Percentiles rank a stretch among this genome's conserved stretches.
phyloP scores from a whole-genome alignment of 257 asterid species.

The Przewalskia tangutica region DNA sequence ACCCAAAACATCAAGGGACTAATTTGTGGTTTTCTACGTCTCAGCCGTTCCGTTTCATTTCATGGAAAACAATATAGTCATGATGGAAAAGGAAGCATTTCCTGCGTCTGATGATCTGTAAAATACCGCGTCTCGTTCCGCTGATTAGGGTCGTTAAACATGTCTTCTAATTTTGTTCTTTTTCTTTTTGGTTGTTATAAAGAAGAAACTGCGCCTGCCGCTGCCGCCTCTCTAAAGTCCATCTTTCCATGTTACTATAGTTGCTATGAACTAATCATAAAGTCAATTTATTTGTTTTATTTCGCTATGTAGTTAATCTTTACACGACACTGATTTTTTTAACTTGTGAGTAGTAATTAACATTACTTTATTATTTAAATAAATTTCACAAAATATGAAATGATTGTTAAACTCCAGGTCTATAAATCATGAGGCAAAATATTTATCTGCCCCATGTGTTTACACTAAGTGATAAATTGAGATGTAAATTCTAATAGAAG shows the following conservation, averaged over 20 bases:
- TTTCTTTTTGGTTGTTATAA: background rate
- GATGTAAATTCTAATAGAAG: background rate
- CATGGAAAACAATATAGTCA: background rate
- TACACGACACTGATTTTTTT: background rate
- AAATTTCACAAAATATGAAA: background rate
- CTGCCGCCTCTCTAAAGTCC: background rate
- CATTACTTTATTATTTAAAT: background rate
- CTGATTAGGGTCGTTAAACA: constrained; percentile 1
- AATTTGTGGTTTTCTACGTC: background rate
- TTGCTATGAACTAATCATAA: background rate
- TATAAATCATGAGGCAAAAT: background rate
- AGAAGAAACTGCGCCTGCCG: background rate
- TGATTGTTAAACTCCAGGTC: background rate
- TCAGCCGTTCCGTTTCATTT: background rate
- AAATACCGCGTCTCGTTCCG: background rate
- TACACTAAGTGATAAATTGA: background rate
- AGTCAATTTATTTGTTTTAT: background rate
- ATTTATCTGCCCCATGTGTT: too few relatives aligned
- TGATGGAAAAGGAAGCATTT: background rate
- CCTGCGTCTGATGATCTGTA: background rate
- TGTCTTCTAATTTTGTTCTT: background rate
- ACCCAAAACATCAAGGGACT: background rate
- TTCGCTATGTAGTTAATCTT: background rate
- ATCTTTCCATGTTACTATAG: background rate
- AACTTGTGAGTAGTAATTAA: background rate